Base-by-base conservation (phyloP, 192 early-diverging fungal genomes). In the Radiomyces spectabilis region DNA sequence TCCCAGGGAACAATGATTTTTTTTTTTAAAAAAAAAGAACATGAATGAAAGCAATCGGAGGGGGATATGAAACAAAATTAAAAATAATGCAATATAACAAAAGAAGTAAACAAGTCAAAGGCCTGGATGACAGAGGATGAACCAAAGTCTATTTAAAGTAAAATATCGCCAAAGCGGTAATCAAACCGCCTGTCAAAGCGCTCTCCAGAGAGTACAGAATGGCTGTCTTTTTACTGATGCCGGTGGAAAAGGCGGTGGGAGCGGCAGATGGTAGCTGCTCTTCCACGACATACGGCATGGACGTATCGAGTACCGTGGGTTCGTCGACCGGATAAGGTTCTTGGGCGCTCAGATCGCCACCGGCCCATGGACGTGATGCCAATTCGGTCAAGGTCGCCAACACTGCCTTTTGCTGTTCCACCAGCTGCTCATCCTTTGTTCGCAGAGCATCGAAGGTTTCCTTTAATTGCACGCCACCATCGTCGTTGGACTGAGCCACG, bases 351-450 rank as follows among this genome's bases (percentile, higher is more conserved):
- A 40, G 8, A 40, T 35, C 9, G 38, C 16, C 27, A 41, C 3
- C 1, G 2, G 29, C 8, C n/a, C n/a, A n/a, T n/a, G n/a, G n/a
- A n/a, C n/a, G n/a, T n/a, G n/a, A n/a, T n/a, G n/a, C n/a, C 15
- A 33, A 53, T 26, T 29, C 7, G 0, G 25, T 25, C 39, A 73
- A 33, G 0, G 40, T 35, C 22, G 25, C 39, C 29, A 69, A 43
- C 10, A 76, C 38, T 9, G 18, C 29, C 9, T 52, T 27, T 22
- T 76, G 68, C 12, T 63, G 50, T 21, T 68, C 60, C 7, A 58
- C 51, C 35, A 76, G 33, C n/a, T 59, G 35, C n/a, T 60, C 47
- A 41, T 74, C 63, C 26, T 74, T 72, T 25, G 42, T 18, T n/a
- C n/a, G 46, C 5, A 26, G 24, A 25, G 27, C 24, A 13, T 25